These are phyloP conservation scores for Colletotrichum sp. DNA, from an alignment of 2,329 filamentous ascomycete species.

Conservation along the genomic window DNA sequence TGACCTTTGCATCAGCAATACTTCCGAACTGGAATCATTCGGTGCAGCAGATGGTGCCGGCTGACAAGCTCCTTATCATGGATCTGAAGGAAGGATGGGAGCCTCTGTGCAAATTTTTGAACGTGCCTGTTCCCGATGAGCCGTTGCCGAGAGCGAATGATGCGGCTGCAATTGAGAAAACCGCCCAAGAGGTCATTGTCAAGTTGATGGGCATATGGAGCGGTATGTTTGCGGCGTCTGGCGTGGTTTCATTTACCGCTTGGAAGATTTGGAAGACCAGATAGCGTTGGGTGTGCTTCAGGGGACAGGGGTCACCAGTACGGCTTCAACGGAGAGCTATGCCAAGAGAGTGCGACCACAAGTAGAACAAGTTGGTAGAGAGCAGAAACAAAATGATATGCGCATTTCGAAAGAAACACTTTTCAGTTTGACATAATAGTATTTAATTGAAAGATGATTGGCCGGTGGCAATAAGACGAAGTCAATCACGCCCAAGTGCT, in stretches of 20 bases:
- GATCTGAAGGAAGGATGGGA: slow-evolving; percentile 38
- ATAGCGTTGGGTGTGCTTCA: neutral
- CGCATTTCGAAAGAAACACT: neutral
- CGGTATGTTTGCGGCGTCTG: neutral
- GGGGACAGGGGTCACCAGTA: too few relatives aligned
- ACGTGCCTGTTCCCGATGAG: slow-evolving; percentile 31
- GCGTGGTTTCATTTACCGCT: neutral
- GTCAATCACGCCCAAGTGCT: neutral
- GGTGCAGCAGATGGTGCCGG: neutral
- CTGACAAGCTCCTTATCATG: slow-evolving; percentile 33
- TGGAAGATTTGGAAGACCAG: neutral
- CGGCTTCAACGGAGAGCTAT: too few relatives aligned
- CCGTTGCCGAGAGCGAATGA: slow-evolving; percentile 22
- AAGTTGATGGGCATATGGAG: neutral
- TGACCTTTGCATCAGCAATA: neutral
- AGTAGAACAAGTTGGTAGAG: too few relatives aligned
- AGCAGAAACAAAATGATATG: too few relatives aligned
- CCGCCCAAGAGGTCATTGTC: neutral
- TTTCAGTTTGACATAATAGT: accelerated
- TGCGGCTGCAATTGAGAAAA: neutral
- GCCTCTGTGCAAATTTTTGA: slow-evolving; percentile 39
- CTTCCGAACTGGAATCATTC: neutral
- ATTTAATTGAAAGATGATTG: neutral
- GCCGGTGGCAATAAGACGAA: neutral
- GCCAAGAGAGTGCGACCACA: too few relatives aligned